Base-by-base conservation (phyloP, 1,139 yeast species). In the Kodamaea ohmeri region DNA sequence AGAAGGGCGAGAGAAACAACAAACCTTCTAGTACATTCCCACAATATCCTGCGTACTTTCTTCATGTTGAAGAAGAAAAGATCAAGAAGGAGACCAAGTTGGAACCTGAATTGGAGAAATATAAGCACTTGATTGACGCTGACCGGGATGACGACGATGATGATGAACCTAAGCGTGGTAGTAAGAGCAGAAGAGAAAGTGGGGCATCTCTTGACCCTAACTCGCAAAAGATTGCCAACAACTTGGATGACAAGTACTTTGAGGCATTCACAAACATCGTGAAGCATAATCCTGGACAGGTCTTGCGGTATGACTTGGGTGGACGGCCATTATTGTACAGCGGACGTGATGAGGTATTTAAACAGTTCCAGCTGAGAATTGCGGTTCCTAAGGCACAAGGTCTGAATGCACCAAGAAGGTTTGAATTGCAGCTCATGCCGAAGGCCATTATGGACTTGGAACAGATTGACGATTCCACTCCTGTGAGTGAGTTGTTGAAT, bases 351-450 rank as follows among this genome's bases (percentile, higher is more conserved):
- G 70, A 65, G 2, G 64, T 78, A 3, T 73, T 74, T 26, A 68
- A 70, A 33, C 61, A 67, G 36, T 71, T 76, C 36, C 45, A 50
- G 13, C 56, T 55, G 2, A 44, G 58, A 19, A 55, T 62, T 35
- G 50, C 55, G 36, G 55, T 78, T 9, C 81, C 85, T 1, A 31
- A 31, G 26, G 57, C 55, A 5, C 83, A 85, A 6, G 69, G 73
- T 0, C 76, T 63, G 49, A 78, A 83, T 48, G 90, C 92, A 1
- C 71, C 83, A 0, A 73, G 95, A 46, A 74, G 73, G 16, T 85
- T 88, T 51, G 98, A 92, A 59, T 65, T 90, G 40, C 98, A 92
- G 58, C 61, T 92, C 40, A 90, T 92, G 97, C 98, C 98, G 4
- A 87, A 87, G 57, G 78, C 90, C 38, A 90, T 92, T 38, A 69